Percentiles rank a stretch among this genome's conserved stretches.
These are phyloP conservation scores for Klebsormidium nitens DNA, from an alignment of 139 green algal species.

Conservation along the genomic window DNA sequence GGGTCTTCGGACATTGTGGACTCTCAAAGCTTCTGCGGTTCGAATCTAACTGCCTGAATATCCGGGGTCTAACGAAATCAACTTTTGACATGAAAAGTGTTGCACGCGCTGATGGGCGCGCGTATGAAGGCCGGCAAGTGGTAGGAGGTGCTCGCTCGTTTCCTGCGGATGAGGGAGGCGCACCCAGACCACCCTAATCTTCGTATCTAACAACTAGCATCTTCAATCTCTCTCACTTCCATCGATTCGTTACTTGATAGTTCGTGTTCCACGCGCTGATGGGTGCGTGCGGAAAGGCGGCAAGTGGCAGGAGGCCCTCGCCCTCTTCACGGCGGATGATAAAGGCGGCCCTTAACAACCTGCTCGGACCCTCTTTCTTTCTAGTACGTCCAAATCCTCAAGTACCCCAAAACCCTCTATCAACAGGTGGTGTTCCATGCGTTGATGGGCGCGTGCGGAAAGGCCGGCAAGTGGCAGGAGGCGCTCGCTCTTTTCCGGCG, in stretches of 20 bases:
- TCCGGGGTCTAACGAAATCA: too few species aligned
- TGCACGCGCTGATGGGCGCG: slow-evolving; percentile 7
- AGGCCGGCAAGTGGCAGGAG: not conserved
- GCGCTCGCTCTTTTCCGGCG: not conserved
- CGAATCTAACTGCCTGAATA: too few species aligned
- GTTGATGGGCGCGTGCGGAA: slow-evolving; percentile 4
- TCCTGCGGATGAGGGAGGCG: not conserved
- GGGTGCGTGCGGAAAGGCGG: not conserved
- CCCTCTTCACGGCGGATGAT: too few species aligned
- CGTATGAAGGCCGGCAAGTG: not conserved
- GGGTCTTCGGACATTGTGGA: too few species aligned
- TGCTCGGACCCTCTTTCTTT: too few species aligned
- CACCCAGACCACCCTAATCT: not conserved
- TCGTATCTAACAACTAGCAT: too few species aligned
- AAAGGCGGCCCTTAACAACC: too few species aligned
- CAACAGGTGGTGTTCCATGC: slow-evolving; percentile 8
- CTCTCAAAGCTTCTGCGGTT: too few species aligned
- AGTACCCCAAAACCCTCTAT: too few species aligned
- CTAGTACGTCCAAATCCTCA: too few species aligned
- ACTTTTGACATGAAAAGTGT: slow-evolving; percentile 5
- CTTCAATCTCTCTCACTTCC: too few species aligned
- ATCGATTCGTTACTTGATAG: too few species aligned
- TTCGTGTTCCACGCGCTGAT: slow-evolving; percentile 16
- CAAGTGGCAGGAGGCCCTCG: not conserved
- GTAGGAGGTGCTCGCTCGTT: not conserved